phyloP scores from a whole-genome alignment of 2,329 filamentous ascomycete genomes.

The Bipolaris zeicola region DNA sequence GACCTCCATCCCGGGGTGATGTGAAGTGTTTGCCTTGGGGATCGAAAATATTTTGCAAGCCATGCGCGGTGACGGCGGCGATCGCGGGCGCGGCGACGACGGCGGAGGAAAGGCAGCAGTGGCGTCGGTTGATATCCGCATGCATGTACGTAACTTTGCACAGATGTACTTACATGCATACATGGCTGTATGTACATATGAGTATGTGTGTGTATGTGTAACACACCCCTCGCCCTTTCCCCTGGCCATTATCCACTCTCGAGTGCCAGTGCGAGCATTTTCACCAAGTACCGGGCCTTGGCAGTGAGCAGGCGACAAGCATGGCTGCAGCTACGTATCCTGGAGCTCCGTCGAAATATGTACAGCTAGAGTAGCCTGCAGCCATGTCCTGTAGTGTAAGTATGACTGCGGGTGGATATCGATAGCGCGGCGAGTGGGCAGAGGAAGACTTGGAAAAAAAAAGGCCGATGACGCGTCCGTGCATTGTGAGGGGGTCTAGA shows the following conservation, averaged over 20 bases:
- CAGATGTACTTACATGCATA: neutral
- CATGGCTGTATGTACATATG: neutral
- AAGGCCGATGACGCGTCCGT: neutral
- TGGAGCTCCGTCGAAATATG: too few relatives aligned
- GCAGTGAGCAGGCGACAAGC: neutral
- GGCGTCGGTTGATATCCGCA: neutral
- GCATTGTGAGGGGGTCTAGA: neutral
- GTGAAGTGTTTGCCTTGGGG: neutral
- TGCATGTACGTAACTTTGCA: neutral
- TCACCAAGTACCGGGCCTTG: neutral
- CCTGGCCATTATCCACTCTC: neutral
- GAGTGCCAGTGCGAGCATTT: too few relatives aligned
- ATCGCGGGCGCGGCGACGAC: neutral
- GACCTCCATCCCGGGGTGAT: neutral
- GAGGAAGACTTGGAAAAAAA: neutral
- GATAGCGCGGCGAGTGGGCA: neutral
- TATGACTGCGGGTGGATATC: slow-evolving; percentile 5
- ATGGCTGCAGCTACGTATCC: neutral
- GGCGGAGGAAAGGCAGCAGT: neutral
- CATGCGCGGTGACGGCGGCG: neutral
- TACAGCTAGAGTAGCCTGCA: neutral
- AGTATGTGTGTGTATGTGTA: neutral
- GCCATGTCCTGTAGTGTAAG: neutral
- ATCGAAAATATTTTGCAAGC: neutral
- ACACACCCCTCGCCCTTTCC: neutral